phyloP scores from a whole-genome alignment of 495 filamentous ascomycete species.

The Penicillium flavigenum region DNA sequence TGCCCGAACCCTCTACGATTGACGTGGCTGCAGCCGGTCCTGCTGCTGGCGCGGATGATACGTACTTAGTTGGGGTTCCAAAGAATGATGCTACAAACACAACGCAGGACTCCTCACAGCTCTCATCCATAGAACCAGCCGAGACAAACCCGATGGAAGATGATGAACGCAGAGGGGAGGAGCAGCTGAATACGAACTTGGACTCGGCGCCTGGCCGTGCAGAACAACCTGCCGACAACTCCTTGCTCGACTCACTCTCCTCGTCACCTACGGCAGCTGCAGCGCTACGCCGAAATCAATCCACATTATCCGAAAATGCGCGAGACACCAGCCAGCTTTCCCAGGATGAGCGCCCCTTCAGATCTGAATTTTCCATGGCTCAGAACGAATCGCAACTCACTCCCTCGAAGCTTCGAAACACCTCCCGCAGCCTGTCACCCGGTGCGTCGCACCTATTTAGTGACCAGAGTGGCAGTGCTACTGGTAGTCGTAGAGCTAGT shows the following conservation, averaged over 20 bases:
- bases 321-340: constrained; percentile 24
- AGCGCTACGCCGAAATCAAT: constrained; percentile 48
- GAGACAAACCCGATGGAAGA: constrained; percentile 19
- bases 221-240: constrained; percentile 38
- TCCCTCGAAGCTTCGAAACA: constrained; percentile 28
- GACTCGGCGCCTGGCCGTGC: constrained; percentile 1
- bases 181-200: not conserved
- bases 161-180: not conserved
- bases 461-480: constrained; percentile 31
- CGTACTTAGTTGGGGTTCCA: constrained; percentile 41
- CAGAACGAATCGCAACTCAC: constrained; percentile 35
- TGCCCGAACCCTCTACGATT: constrained; percentile 54
- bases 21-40: constrained; percentile 33
- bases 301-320: constrained; percentile 19
- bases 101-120: constrained; percentile 24
- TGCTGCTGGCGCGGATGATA: constrained; percentile 40
- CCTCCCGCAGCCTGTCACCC: constrained; percentile 36
- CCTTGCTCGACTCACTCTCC: constrained; percentile 57
- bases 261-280: constrained; percentile 69
- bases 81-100: constrained; percentile 24
- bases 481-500: constrained; percentile 41
- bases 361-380: constrained; percentile 22
- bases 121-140: constrained; percentile 33
- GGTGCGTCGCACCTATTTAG: constrained; percentile 38
- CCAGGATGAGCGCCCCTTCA: constrained; percentile 30